Percentiles rank a stretch among this genome's conserved stretches.
Evolutionary conservation across 805 yeast genomes (phyloP).

Genomic region (Metschnikowia cerradonensis): DNA sequence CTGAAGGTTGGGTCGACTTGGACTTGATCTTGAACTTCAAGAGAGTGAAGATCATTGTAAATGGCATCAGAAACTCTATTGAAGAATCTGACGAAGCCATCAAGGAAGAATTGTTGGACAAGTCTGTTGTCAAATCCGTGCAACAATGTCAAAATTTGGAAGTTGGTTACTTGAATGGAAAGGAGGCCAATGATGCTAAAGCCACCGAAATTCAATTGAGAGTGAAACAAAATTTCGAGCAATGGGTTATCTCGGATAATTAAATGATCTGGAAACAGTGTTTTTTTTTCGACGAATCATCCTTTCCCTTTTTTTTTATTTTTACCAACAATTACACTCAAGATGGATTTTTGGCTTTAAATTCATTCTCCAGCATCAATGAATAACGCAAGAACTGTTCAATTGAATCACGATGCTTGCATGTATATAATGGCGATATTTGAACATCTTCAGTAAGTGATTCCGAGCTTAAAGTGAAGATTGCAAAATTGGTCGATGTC

Average conservation of each 20-base stretch:
- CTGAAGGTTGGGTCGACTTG: conserved; percentile 69
- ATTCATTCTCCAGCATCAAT: not conserved
- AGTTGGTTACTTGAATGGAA: conserved; percentile 34
- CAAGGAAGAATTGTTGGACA: conserved; percentile 22
- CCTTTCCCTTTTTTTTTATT: conserved; percentile 9
- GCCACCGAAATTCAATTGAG: conserved; percentile 55
- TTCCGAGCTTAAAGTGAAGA: not conserved
- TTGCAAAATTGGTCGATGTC: not conserved
- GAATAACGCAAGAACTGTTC: not conserved
- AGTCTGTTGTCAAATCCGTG: conserved; percentile 50
- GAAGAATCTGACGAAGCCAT: conserved; percentile 21
- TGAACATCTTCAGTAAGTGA: not conserved
- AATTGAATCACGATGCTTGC: conserved; percentile 4
- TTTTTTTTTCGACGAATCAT: not conserved
- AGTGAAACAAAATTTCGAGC: conserved; percentile 51
- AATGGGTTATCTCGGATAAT: conserved; percentile 61
- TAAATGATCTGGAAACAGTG: not conserved
- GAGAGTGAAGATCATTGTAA: conserved; percentile 59
- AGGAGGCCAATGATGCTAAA: conserved; percentile 26
- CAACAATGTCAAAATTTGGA: conserved; percentile 52
- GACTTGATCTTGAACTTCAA: conserved; percentile 62
- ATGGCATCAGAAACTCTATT: conserved; percentile 34
- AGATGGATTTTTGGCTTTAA: not conserved
- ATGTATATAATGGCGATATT: conserved; percentile 9
- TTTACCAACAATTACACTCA: not conserved